Evolutionary conservation across 169 alveolate species (phyloP), one percentile per base, ranked within the genome.

Genomic region (Babesia gibsoni): DNA sequence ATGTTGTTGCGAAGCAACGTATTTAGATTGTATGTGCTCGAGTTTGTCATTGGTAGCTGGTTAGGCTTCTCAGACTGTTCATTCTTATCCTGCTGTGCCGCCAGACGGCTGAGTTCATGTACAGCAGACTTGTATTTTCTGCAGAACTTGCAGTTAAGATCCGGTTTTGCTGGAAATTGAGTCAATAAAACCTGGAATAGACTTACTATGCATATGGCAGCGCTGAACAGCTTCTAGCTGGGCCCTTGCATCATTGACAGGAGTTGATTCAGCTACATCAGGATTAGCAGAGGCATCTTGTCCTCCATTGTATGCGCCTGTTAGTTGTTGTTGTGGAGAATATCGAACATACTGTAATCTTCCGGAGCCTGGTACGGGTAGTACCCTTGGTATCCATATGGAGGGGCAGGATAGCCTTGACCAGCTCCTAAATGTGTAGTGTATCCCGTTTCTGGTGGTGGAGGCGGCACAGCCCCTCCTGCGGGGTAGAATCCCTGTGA

Each of bases 21-120:
- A 59, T 87, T 87, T 35, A 87, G 65, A 73, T 87, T 87, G 58
- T 79, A 82, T 22, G 90, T 87, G 42, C 82, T 68, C 29, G 90
- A 59, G 56, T 87, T 87, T 36, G 82, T 79, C 88, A 77, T 77
- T 16, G 72, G 82, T 14, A 77, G 42, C 69, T 66, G 79, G 59
- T 77, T 58, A 29, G 78, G 82, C 37, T 41, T 65, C 4, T 77
- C 86, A 3, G 33, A 50, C 23, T 35, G 32, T 36, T 53, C 49
- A 14, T 25, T 46, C 18, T 25, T 9, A 29, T 33, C 35, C 68
- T 42, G 45, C 64, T 77, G 70, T 16, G 52, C 27, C 4, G 82
- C 72, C 25, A 77, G 22, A 4, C 80, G 61, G 46, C 86, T 77
- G 35, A 77, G 30, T 33, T 77, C 86, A 33, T 77, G 86, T 3